Evolutionary conservation across 805 yeast genomes (phyloP), one percentile per base, ranked within the genome.

Genomic region (Wickerhamomyces tratensis): DNA sequence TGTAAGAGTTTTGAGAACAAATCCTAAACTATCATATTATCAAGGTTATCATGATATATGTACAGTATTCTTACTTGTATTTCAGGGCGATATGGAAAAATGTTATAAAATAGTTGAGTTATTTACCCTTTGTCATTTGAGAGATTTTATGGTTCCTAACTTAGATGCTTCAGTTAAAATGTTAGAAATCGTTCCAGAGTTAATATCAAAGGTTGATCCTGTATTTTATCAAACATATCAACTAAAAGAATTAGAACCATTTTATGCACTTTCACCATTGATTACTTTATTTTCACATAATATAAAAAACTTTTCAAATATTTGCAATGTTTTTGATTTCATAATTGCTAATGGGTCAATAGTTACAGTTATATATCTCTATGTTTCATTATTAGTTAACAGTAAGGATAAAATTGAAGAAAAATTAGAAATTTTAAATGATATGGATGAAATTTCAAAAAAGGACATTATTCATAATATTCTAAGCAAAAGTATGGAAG

Each of bases 11-110:
- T 65, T 93, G 12, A 62, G 86, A 35, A 69, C 67, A 13, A 65
- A 80, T 49, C 89, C 89, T 0, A 53, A 60, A 5, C 64, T 89
- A 36, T 68, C 76, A 45, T 91, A 91, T 60, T 91, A 88, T 59
- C 98, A 91, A 62, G 98, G 98, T 0, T 86, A 74, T 59, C 98
- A 91, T 60, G 98, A 93, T 53, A 67, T 93, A 20, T 88, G 86
- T 2, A 71, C 85, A 34, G 71, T 84, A 5, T 65, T 85, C 7
- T 62, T 84, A 5, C 56, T 82, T 14, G 74, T 82, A 1, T 76
- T 78, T 10, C 50, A 56, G 25, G 63, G 58, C 5, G 64, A 50
- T 42, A 60, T 71, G 3, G 38, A 40, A 13, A 8, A 26, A 20
- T 37, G 39, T 25, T 72, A 67, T 44, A 54, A 53, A 20, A 52